phyloP scores from a whole-genome alignment of 176 grass and related monocot species.

The Aegilops sharonensis region DNA sequence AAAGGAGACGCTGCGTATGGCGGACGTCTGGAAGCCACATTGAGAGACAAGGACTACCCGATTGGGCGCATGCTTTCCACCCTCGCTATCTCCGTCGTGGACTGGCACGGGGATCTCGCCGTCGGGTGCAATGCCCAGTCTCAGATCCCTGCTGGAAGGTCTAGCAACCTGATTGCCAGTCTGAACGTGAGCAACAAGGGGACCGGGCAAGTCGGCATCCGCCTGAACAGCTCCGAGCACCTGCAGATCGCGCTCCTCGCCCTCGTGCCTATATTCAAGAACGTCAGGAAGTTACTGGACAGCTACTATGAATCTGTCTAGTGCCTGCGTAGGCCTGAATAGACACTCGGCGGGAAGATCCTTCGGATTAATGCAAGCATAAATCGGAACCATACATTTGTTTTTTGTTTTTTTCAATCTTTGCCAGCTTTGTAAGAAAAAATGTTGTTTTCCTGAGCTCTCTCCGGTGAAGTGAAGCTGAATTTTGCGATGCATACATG shows the following conservation, averaged over 20 bases:
- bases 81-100: conserved; percentile 67
- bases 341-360: background rate
- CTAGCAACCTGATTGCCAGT: conserved; percentile 63
- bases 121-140: conserved; percentile 76
- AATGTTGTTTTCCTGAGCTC: background rate
- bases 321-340: background rate
- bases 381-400: conserved; percentile 30
- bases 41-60: conserved; percentile 92
- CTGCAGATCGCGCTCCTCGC: conserved; percentile 76
- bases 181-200: conserved; percentile 86
- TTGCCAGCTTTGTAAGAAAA: conserved; percentile 31
- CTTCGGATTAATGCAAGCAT: conserved; percentile 34
- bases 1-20: conserved; percentile 76
- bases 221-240: conserved; percentile 91
- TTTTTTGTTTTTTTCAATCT: conserved; percentile 27
- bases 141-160: conserved; percentile 80
- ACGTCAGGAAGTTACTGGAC: conserved; percentile 49
- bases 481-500: conserved; percentile 7
- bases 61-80: conserved; percentile 72
- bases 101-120: conserved; percentile 92
- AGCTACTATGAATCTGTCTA: conserved; percentile 34
- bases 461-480: conserved; percentile 8
- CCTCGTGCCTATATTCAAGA: conserved; percentile 62
- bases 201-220: conserved; percentile 69
- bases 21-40: conserved; percentile 69